Conservation (phyloP, 1,284 basidiomycete genomes). For the Termitomyces sp. region DNA sequence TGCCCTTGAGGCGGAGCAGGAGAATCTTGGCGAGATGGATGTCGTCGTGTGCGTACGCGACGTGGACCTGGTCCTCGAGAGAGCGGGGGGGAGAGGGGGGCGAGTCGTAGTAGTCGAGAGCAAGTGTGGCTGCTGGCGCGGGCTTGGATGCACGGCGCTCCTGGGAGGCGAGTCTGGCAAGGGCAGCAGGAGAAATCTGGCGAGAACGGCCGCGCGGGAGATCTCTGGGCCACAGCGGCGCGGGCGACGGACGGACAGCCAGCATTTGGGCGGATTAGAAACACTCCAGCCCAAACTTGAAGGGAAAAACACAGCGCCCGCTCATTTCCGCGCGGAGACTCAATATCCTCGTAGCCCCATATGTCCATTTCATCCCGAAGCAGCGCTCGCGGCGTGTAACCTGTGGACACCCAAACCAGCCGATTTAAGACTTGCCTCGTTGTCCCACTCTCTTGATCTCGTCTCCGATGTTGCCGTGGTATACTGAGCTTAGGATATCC, state of each 20-base stretch:
- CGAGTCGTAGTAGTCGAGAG: conserved; percentile 35
- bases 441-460: no score
- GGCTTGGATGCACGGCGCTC: conserved; percentile 28
- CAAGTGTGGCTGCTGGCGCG: conserved; percentile 20
- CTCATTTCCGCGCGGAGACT: neutral
- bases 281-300: neutral
- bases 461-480: neutral
- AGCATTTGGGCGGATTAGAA: neutral
- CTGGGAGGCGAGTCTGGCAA: conserved; percentile 45
- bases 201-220: conserved; percentile 39
- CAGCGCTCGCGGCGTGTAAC: neutral
- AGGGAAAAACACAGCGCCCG: neutral
- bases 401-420: neutral
- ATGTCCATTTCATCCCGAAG: no score
- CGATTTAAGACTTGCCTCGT: no score
- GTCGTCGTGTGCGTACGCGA: conserved; percentile 61
- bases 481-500: no score
- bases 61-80: conserved; percentile 58
- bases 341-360: no score
- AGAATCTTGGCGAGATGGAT: conserved; percentile 61
- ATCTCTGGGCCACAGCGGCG: neutral
- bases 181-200: conserved; percentile 39
- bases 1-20: conserved; percentile 53
- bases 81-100: conserved; percentile 44
- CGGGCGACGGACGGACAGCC: conserved; percentile 11